These are phyloP conservation scores for Mycena galopus DNA, from an alignment of 768 basidiomycete genomes.

Conservation along the genomic window DNA sequence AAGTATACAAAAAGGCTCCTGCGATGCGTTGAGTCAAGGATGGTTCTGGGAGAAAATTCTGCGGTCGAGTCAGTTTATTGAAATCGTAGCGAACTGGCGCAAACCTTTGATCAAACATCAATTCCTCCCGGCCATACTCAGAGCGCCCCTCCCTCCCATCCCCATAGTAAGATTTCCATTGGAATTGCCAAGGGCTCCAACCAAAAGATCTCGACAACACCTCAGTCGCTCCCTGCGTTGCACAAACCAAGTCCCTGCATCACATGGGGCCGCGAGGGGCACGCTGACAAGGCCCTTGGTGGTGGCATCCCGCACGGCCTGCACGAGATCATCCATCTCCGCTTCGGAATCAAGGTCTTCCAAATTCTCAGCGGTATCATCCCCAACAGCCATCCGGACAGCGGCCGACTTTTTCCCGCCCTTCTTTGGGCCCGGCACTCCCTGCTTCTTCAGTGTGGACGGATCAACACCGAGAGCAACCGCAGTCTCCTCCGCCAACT, in stretches of 20 bases:
- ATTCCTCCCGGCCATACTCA: constrained; percentile 43
- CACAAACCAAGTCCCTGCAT: constrained; percentile 87
- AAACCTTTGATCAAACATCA: neutral
- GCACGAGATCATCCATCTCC: constrained; percentile 82
- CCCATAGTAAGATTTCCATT: constrained; percentile 49
- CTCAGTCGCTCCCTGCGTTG: constrained; percentile 76
- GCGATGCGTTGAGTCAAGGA: neutral
- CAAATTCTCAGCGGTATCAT: constrained; percentile 76
- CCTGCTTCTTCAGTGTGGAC: constrained; percentile 57
- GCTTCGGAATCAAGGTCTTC: constrained; percentile 89
- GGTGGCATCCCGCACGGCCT: constrained; percentile 68
- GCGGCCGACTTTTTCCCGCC: constrained; percentile 72
- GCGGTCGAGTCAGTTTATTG: neutral
- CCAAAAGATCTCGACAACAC: constrained; percentile 69
- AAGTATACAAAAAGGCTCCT: neutral
- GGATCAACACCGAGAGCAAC: constrained; percentile 69
- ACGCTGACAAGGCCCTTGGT: constrained; percentile 71
- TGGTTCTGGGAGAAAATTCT: neutral
- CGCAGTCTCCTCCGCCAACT: constrained; percentile 76
- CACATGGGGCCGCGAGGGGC: constrained; percentile 80
- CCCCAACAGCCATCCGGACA: constrained; percentile 65
- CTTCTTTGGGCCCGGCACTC: constrained; percentile 64
- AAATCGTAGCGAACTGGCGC: neutral
- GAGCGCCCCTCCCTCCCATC: constrained; percentile 37
- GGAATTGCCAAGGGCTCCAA: constrained; percentile 63